Evolutionary conservation across 805 yeast genomes (phyloP), one percentile per base, ranked within the genome.

Genomic region (Cyberlindnera lachancei): DNA sequence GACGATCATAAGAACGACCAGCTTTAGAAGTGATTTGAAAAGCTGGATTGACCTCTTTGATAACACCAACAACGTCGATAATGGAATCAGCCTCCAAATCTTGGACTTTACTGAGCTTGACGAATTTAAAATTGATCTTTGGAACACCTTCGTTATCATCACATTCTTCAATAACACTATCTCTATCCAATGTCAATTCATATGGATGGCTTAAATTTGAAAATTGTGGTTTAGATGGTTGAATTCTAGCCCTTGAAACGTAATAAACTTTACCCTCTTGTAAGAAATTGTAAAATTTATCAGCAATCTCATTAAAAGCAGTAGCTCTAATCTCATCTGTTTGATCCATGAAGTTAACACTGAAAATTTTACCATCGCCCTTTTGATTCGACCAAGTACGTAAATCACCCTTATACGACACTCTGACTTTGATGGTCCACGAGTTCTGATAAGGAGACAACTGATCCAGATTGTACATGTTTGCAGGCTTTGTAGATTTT

Each of bases 301-400:
- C 94, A 10, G 90, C 96, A 47, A 73, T 70, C 23, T 85, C 90
- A 55, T 83, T 84, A 59, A 92, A 92, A 2, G 92, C 96, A 3
- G 97, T 87, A 9, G 95, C 96, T 50, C 92, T 73, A 46, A 92
- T 92, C 63, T 92, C 97, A 49, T 92, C 95, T 6, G 96, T 82
- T 55, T 92, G 95, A 55, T 92, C 98, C 36, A 90, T 61, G 37
- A 92, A 75, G 46, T 86, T 85, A 19, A 86, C 84, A 47, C 80
- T 82, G 64, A 92, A 87, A 38, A 92, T 68, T 56, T 84, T 83
- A 34, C 98, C 98, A 41, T 79, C 85, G 36, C 96, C 95, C 48
- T 78, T 72, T 40, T 74, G 79, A 48, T 84, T 86, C 32, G 84
- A 74, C 90, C 90, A 92, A 23, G 84, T 83, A 57, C 85, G 78